Conservation (phyloP, 202 grass and related monocot genomes). For the Brachypodium distachyon region DNA sequence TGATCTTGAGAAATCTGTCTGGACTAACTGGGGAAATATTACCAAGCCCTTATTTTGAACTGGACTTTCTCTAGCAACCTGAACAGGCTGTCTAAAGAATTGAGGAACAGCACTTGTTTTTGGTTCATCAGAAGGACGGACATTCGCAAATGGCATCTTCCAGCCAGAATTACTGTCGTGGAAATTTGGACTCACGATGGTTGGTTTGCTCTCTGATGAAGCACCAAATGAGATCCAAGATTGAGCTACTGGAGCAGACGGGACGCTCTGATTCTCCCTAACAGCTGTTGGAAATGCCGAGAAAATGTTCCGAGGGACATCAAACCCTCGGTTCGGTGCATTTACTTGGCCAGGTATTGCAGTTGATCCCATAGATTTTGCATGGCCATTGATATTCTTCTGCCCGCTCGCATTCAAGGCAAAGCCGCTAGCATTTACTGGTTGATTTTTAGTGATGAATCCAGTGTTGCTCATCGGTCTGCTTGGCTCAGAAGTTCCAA, state of each 20-base stretch:
- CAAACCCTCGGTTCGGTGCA: conserved; percentile 35
- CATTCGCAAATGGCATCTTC: conserved; percentile 55
- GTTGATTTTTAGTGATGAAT: conserved; percentile 58
- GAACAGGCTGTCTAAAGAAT: conserved; percentile 64
- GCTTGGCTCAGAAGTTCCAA: conserved; percentile 27
- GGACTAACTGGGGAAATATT: conserved; percentile 77
- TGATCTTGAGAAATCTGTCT: conserved; percentile 58
- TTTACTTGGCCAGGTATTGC: conserved; percentile 37
- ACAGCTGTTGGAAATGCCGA: conserved; percentile 47
- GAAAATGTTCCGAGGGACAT: conserved; percentile 45
- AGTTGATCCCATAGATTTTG: conserved; percentile 40
- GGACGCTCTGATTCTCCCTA: conserved; percentile 53
- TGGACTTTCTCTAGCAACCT: conserved; percentile 43
- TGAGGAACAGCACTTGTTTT: conserved; percentile 47
- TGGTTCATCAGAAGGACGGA: conserved; percentile 29
- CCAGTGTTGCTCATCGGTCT: conserved; percentile 31
- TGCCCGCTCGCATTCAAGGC: conserved; percentile 29
- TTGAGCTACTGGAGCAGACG: conserved; percentile 32
- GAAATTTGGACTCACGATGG: conserved; percentile 36
- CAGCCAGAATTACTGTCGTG: conserved; percentile 48
- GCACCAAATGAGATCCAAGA: conserved; percentile 90
- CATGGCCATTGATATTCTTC: conserved; percentile 38
- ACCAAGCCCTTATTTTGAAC: conserved; percentile 72
- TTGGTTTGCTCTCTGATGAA: conserved; percentile 56
- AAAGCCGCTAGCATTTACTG: conserved; percentile 23